Evolutionary conservation across 306 rosid genomes (phyloP).

Genomic region (Argentina anserina): DNA sequence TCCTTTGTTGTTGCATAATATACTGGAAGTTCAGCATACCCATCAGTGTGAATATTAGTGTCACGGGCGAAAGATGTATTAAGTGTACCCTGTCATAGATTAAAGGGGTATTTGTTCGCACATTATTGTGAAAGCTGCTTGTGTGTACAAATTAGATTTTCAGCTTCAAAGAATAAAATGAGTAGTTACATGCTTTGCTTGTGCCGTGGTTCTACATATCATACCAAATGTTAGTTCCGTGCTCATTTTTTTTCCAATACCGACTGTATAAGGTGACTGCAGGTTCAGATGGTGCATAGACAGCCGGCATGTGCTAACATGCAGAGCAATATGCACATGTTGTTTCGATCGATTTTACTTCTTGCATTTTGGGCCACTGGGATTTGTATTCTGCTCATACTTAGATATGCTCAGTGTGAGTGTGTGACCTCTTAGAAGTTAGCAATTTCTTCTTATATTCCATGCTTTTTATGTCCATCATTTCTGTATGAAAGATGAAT

Average conservation of each 20-base stretch:
- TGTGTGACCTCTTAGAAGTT: no score
- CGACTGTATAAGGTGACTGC: neutral
- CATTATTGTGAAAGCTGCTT: constrained; percentile 7
- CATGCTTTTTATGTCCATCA: no score
- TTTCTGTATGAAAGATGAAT: no score
- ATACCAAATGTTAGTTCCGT: neutral
- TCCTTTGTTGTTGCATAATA: neutral
- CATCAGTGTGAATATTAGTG: constrained; percentile 19
- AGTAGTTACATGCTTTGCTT: neutral
- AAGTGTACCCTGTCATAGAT: neutral
- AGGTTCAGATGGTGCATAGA: neutral
- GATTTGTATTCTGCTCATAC: no score
- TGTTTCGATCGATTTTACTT: neutral
- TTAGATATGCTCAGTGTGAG: no score
- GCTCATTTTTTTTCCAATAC: no score
- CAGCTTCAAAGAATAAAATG: constrained; percentile 7
- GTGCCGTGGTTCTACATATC: neutral
- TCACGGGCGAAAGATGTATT: neutral
- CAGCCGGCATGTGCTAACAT: neutral
- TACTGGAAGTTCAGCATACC: neutral
- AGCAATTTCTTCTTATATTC: no score
- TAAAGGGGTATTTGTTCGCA: constrained; percentile 10
- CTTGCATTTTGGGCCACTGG: no score
- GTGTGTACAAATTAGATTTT: constrained; percentile 14
- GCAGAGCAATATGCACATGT: neutral